Evolutionary conservation across 2,329 filamentous ascomycete genomes (phyloP), one percentile per base, ranked within the genome.

Genomic region (Ceratocystis destructans): DNA sequence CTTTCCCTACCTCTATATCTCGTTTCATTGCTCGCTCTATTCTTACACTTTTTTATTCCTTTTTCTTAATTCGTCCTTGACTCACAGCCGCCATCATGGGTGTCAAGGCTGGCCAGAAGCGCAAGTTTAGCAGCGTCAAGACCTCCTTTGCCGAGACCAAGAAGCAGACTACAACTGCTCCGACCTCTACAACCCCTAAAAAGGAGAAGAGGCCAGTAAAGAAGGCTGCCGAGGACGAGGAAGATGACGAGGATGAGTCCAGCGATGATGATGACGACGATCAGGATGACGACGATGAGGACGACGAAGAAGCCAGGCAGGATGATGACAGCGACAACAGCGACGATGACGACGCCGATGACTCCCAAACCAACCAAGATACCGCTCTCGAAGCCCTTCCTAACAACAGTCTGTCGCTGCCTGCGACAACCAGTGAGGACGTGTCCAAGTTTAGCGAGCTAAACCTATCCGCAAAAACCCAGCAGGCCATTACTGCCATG

Each of bases 401-500:
- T 59, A 72, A 77, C 66, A 75, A 74, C 45, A 74, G 76, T 73
- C 74, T 80, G 75, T 72, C 82, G 63, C 86, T 83, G 44, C 78
- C 79, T 45, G 76, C 86, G 1, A 80, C 79, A 37, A 80, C 83
- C 37, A 83, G 83, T 64, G 78, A 76, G 62, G 83, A 87, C 66
- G 85, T 87, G 25, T 79, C 87, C 72, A 84, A 85, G 64, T 96
- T 96, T 73, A 78, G 84, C 44, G 88, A 97, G 70, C 80, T 99
- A 69, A 89, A 89, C 65, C 82, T 99, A 10, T 94, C 90, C 1
- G 88, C 92, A 28, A 91, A 89, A 76, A 96, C 91, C 0, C 88
- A 92, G 82, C 85, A 88, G 77, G 92, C 91, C 7, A 91, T 96
- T 71, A 73, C 86, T 67, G 89, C 88, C 70, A 97, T 99, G 93